These are phyloP conservation scores for Euphrasia confusa DNA, from an alignment of 257 asterid species.

Conservation along the genomic window DNA sequence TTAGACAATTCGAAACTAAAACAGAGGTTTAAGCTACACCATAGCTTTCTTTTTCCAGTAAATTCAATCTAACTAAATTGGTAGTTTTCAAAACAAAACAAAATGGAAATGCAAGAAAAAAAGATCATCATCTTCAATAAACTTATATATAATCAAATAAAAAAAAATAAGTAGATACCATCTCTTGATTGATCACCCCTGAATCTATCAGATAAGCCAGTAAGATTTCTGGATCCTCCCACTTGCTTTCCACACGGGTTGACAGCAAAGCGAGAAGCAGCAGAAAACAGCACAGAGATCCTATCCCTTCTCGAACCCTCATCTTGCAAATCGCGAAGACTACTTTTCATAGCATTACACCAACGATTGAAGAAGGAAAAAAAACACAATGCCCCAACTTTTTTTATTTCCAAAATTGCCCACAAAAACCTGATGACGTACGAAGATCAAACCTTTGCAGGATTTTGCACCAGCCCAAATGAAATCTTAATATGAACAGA, in stretches of 20 bases:
- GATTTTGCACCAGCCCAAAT: constrained; percentile 28
- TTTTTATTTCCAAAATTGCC: constrained; percentile 17
- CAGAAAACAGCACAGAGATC: constrained; percentile 34
- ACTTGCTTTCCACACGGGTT: constrained; percentile 37
- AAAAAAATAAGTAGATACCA: constrained; percentile 33
- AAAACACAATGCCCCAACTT: constrained; percentile 11
- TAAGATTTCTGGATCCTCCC: constrained; percentile 38
- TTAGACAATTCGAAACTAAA: no score
- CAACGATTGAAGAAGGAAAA: constrained; percentile 20
- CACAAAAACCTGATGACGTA: constrained; percentile 22
- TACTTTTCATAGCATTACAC: constrained; percentile 37
- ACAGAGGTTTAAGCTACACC: no score
- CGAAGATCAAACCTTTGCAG: constrained; percentile 37
- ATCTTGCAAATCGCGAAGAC: constrained; percentile 27
- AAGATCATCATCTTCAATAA: neutral
- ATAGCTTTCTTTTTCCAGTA: no score
- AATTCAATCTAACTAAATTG: no score
- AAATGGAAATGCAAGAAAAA: neutral
- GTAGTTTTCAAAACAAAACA: no score
- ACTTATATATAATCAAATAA: neutral
- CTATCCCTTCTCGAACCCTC: constrained; percentile 43
- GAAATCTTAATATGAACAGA: constrained; percentile 19
- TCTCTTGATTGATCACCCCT: constrained; percentile 43
- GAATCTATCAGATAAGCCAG: constrained; percentile 37
- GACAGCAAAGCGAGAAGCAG: constrained; percentile 39